Conservation (phyloP, 805 yeast genomes). For the Ogataea parapolymorpha region DNA sequence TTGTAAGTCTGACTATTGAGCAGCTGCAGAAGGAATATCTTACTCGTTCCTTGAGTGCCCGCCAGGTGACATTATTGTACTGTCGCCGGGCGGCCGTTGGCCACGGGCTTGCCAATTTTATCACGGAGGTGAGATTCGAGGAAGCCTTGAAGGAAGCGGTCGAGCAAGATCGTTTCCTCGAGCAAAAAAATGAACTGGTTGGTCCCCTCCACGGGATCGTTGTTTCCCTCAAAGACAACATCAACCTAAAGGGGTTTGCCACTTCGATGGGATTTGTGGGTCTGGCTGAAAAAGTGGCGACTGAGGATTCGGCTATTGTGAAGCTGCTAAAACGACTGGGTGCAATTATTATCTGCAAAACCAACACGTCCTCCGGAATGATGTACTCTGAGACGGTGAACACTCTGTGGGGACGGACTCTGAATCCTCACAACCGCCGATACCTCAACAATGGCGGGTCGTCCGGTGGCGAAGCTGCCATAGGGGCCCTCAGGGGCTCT, state of each 20-base stretch:
- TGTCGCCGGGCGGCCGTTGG: constrained; percentile 56
- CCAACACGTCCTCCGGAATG: constrained; percentile 56
- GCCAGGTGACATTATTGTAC: constrained; percentile 50
- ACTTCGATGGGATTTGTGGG: constrained; percentile 47
- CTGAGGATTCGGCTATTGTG: constrained; percentile 39
- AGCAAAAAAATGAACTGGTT: constrained; percentile 43
- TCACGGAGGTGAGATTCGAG: constrained; percentile 46
- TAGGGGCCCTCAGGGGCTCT: constrained; percentile 54
- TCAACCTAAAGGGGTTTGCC: constrained; percentile 45
- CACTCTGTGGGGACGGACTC: constrained; percentile 48
- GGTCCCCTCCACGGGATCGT: constrained; percentile 72
- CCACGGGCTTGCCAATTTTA: constrained; percentile 47
- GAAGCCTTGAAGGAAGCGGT: constrained; percentile 57
- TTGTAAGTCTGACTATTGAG: constrained; percentile 27
- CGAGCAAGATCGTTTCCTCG: constrained; percentile 49
- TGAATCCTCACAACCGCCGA: constrained; percentile 46
- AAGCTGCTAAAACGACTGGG: constrained; percentile 42
- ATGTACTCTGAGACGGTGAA: constrained; percentile 58
- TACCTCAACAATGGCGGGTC: constrained; percentile 59
- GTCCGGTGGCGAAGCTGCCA: constrained; percentile 64
- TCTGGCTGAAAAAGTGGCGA: constrained; percentile 30
- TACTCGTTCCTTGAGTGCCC: constrained; percentile 37
- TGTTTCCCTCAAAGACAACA: constrained; percentile 41
- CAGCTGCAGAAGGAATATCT: constrained; percentile 4
- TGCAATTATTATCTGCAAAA: constrained; percentile 53